Evolutionary conservation across 1,284 basidiomycete genomes (phyloP).

Genomic region (Takashimella tepidaria): DNA sequence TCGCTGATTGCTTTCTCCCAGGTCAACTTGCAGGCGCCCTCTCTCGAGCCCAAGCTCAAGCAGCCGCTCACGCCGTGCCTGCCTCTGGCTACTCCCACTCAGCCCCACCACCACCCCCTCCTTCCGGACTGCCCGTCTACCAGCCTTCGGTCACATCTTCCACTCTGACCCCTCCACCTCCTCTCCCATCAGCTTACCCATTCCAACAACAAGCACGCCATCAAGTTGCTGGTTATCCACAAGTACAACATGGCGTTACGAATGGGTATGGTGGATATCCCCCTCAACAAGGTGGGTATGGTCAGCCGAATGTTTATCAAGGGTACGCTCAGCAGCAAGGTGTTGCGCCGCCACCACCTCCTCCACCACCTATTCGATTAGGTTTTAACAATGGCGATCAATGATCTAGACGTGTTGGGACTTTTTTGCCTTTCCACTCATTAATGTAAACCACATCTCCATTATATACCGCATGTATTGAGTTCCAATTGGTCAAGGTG

Average conservation of each 20-base stretch:
- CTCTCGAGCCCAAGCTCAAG: slow-evolving; percentile 53
- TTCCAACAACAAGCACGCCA: slow-evolving; percentile 12
- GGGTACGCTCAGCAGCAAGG: slow-evolving; percentile 12
- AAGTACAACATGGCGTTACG: slow-evolving; percentile 4
- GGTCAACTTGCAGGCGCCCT: slow-evolving; percentile 83
- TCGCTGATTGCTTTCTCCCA: slow-evolving; percentile 34
- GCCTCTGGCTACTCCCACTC: slow-evolving; percentile 24
- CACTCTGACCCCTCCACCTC: slow-evolving; percentile 15
- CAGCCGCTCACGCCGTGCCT: slow-evolving; percentile 62
- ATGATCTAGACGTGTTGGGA: no score
- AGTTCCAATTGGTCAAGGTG: no score
- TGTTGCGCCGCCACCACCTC: slow-evolving; percentile 24
- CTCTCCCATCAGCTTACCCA: slow-evolving; percentile 50
- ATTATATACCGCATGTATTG: no score
- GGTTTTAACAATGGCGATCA: slow-evolving; percentile 27
- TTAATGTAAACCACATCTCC: no score
- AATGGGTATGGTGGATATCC: slow-evolving; percentile 5
- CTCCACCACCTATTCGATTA: slow-evolving; percentile 40
- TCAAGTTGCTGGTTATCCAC: slow-evolving; percentile 5
- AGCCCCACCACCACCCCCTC: slow-evolving; percentile 43
- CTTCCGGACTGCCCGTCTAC: slow-evolving; percentile 41
- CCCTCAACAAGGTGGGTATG: slow-evolving; percentile 6
- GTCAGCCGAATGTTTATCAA: slow-evolving; percentile 4
- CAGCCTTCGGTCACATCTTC: slow-evolving; percentile 48
- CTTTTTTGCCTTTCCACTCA: no score